phyloP scores from a whole-genome alignment of 2,329 filamentous ascomycete genomes.

The Coniochaeta ligniaria region DNA sequence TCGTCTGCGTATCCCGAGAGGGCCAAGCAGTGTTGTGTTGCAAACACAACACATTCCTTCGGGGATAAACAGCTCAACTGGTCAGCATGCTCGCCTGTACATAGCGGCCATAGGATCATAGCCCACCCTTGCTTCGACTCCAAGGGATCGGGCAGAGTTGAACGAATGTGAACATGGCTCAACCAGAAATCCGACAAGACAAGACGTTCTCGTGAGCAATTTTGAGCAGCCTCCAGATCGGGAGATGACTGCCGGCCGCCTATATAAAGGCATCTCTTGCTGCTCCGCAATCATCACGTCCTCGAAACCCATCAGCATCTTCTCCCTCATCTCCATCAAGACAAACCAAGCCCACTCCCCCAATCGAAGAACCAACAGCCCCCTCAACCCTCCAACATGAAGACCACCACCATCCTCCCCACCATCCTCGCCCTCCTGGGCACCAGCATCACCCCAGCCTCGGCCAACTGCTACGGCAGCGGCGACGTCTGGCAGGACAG shows the following conservation, averaged over 20 bases:
- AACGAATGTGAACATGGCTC: too few relatives aligned
- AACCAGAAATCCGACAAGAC: too few relatives aligned
- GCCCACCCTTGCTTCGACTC: too few relatives aligned
- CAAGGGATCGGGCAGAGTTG: too few relatives aligned
- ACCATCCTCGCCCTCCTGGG: background rate
- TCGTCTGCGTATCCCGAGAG: background rate
- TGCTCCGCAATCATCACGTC: background rate
- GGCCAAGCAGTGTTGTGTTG: background rate
- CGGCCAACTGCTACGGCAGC: background rate
- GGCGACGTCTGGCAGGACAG: conserved; percentile 3
- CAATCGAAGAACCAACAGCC: background rate
- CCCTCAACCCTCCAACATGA: background rate
- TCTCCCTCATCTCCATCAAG: background rate
- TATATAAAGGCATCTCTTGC: background rate
- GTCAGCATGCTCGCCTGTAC: too few relatives aligned
- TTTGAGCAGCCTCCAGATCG: too few relatives aligned
- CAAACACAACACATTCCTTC: too few relatives aligned
- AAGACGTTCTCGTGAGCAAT: too few relatives aligned
- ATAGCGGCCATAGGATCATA: too few relatives aligned
- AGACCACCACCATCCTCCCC: conserved; percentile 1
- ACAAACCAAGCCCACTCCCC: background rate
- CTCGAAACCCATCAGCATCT: background rate
- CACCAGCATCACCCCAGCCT: background rate
- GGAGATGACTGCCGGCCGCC: background rate
- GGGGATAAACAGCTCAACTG: too few relatives aligned